Evolutionary conservation across 2,329 filamentous ascomycete species (phyloP).

Genomic region (Claviceps sp.): DNA sequence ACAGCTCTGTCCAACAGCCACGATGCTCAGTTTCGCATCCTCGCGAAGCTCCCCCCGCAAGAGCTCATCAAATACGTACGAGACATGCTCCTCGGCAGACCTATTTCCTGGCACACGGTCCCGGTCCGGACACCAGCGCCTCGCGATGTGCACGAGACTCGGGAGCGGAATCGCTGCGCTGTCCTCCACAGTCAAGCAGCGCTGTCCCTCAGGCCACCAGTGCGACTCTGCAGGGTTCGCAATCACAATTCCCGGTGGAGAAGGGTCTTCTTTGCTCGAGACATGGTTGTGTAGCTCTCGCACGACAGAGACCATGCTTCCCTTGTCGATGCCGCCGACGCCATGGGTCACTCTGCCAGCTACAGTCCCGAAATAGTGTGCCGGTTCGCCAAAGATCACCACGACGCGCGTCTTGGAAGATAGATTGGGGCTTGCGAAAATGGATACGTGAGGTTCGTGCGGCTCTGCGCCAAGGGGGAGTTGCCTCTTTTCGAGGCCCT

Average conservation of each 20-base stretch:
- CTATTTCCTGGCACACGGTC: slow-evolving; percentile 53
- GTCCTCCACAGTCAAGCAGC: slow-evolving; percentile 43
- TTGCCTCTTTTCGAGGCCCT: slow-evolving; percentile 45
- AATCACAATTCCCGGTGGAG: slow-evolving; percentile 50
- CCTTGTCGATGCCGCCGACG: slow-evolving; percentile 51
- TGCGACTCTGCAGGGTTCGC: slow-evolving; percentile 66
- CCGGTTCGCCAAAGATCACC: slow-evolving; percentile 59
- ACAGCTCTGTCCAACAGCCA: slow-evolving; percentile 57
- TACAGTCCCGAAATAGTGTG: slow-evolving; percentile 61
- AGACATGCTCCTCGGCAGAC: slow-evolving; percentile 45
- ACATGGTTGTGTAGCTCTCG: slow-evolving; percentile 26
- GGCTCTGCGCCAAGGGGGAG: slow-evolving; percentile 43
- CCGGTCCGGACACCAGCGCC: slow-evolving; percentile 34
- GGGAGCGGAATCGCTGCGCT: slow-evolving; percentile 48
- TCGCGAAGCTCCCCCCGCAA: slow-evolving; percentile 34
- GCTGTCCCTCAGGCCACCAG: slow-evolving; percentile 55
- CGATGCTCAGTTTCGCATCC: slow-evolving; percentile 49
- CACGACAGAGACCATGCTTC: slow-evolving; percentile 56
- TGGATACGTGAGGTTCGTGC: slow-evolving; percentile 48
- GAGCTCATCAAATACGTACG: slow-evolving; percentile 52
- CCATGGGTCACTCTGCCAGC: slow-evolving; percentile 55
- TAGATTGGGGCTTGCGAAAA: slow-evolving; percentile 32
- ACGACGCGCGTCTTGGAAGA: slow-evolving; percentile 36
- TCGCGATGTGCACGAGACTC: slow-evolving; percentile 46
- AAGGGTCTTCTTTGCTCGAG: slow-evolving; percentile 19